Evolutionary conservation across 2,329 filamentous ascomycete genomes (phyloP).

Genomic region (Fusarium veterinarium): DNA sequence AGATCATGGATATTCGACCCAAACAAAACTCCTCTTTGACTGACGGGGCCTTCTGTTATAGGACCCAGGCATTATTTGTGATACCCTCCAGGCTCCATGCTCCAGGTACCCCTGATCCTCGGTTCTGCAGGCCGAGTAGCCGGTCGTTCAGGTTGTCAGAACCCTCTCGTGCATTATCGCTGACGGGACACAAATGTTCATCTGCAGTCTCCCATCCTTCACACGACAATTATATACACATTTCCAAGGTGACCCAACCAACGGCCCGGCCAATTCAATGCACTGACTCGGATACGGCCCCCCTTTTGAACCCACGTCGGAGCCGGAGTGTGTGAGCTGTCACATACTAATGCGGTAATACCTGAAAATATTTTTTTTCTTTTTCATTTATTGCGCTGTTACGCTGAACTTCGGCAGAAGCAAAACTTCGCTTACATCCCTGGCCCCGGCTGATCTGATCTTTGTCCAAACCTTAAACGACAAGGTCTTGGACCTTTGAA

Average conservation of each 20-base stretch:
- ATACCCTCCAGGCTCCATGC: neutral
- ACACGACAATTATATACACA: neutral
- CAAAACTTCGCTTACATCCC: slow-evolving; percentile 29
- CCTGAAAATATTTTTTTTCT: neutral
- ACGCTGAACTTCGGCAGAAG: slow-evolving; percentile 22
- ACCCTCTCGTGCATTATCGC: neutral
- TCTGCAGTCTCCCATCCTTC: neutral
- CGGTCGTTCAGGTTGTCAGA: slow-evolving; percentile 1
- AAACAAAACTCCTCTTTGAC: neutral
- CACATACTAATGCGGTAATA: slow-evolving; percentile 10
- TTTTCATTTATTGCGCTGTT: neutral
- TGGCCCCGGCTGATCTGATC: slow-evolving; percentile 37
- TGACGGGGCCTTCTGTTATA: neutral
- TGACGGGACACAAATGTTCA: neutral
- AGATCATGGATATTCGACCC: slow-evolving; percentile 16
- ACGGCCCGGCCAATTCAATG: neutral
- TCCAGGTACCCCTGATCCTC: neutral
- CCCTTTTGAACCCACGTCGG: slow-evolving; percentile 18
- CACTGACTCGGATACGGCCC: neutral
- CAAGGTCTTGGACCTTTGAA: slow-evolving; percentile 15
- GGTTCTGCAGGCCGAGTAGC: slow-evolving; percentile 1
- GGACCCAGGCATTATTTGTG: slow-evolving; percentile 2
- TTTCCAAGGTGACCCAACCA: neutral
- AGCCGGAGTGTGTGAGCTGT: slow-evolving; percentile 34
- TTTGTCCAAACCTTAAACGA: slow-evolving; percentile 36